Evolutionary conservation across 2,329 filamentous ascomycete genomes (phyloP).

Genomic region (Aureobasidium sp.): DNA sequence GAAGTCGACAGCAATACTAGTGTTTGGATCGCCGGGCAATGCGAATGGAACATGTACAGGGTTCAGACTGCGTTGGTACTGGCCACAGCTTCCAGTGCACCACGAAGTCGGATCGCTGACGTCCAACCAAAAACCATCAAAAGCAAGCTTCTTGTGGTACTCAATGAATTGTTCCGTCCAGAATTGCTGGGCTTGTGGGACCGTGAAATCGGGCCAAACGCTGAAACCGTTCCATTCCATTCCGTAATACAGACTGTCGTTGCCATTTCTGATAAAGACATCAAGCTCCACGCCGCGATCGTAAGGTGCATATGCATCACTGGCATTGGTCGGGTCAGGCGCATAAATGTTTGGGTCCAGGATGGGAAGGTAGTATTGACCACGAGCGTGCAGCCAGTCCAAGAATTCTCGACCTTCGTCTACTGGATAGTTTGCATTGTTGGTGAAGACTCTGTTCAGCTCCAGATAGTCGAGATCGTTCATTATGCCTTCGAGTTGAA

Average conservation of each 20-base stretch:
- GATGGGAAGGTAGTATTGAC: slow-evolving; percentile 51
- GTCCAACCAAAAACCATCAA: slow-evolving; percentile 24
- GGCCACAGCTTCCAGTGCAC: slow-evolving; percentile 21
- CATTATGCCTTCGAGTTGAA: slow-evolving; percentile 35
- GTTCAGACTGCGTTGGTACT: slow-evolving; percentile 19
- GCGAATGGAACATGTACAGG: slow-evolving; percentile 23
- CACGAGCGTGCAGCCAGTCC: slow-evolving; percentile 41
- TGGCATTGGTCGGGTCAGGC: slow-evolving; percentile 57
- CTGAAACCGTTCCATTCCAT: slow-evolving; percentile 19
- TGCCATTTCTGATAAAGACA: slow-evolving; percentile 48
- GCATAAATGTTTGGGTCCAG: slow-evolving; percentile 56
- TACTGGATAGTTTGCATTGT: slow-evolving; percentile 45
- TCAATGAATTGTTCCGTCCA: slow-evolving; percentile 23
- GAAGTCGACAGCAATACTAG: slow-evolving; percentile 22
- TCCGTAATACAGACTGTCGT: slow-evolving; percentile 41
- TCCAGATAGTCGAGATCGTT: slow-evolving; percentile 47
- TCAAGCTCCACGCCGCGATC: slow-evolving; percentile 44
- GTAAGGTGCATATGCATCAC: slow-evolving; percentile 49
- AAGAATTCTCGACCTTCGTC: slow-evolving; percentile 44
- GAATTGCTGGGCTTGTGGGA: slow-evolving; percentile 22
- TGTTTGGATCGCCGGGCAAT: slow-evolving; percentile 23
- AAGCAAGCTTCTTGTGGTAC: slow-evolving; percentile 21
- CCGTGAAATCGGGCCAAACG: slow-evolving; percentile 19
- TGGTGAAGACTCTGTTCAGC: slow-evolving; percentile 47
- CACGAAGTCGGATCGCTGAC: slow-evolving; percentile 20